Evolutionary conservation across 139 green algal species (phyloP), one percentile per base, ranked within the genome.

Genomic region (Chlorella vulgaris): DNA sequence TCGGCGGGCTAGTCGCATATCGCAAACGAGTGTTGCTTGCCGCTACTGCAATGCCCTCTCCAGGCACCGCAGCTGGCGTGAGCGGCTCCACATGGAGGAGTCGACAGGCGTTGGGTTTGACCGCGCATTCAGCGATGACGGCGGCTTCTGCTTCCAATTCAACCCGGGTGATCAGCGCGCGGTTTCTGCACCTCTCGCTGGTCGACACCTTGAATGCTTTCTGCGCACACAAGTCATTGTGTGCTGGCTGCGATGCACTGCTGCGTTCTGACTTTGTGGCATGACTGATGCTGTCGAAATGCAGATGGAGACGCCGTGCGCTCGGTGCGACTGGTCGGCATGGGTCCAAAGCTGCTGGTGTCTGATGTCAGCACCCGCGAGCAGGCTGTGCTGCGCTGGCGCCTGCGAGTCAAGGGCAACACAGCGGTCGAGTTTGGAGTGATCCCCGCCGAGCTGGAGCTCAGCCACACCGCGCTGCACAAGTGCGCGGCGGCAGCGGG

Each of bases 281-380:
- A 67, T 50, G 60, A 1, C 29, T 65, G 24, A 22, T 7, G 3
- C 70, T 22, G 21, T 4, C 31, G 3, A 10, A 7, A 55, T 61
- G 58, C 81, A 47, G 70, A 50, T 10, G 70, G 24, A n/a, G 7
- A 42, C 19, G 29, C 29, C 13, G 28, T 89, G 35, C 66, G 24
- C n/a, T 71, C 80, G 19, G 81, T 93, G 53, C 88, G 78, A 39
- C 86, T 96, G 31, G 66, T 88, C 0, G 87, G 86, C 55, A 91
- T 94, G 62, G 92, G 91, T 2, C 92, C 92, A 28, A 94, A 94
- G 75, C 78, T 96, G 82, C 85, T 95, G 38, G 75, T 93, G 19
- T 94, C 89, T 19, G 82, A 91, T 39, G 18, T 82, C 19, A 92
- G 85, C 33, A 95, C 89, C 7, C 76, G 69, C 24, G 76, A 92